phyloP scores from a whole-genome alignment of 306 rosid genomes.

The Lagenaria siceraria region DNA sequence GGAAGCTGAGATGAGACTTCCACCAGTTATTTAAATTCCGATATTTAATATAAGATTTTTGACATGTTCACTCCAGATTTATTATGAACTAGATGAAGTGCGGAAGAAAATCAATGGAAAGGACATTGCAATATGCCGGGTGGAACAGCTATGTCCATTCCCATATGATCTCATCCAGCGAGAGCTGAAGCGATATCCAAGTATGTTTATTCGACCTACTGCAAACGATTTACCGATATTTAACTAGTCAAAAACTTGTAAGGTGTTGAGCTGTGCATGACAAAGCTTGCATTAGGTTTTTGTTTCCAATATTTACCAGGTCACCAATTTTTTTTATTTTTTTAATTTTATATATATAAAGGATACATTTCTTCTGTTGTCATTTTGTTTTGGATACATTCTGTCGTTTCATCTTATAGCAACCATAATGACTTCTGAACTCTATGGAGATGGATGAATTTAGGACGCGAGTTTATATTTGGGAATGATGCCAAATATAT shows the following conservation, averaged over 20 bases:
- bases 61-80: constrained; percentile 33
- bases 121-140: constrained; percentile 84
- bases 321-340: background rate
- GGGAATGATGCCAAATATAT: background rate
- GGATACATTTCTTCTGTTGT: background rate
- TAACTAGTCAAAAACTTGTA: background rate
- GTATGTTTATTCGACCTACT: constrained; percentile 26
- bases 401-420: background rate
- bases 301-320: background rate
- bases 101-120: constrained; percentile 55
- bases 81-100: constrained; percentile 80
- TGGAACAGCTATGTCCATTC: constrained; percentile 94
- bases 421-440: background rate
- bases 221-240: background rate
- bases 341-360: background rate
- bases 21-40: background rate
- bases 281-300: background rate
- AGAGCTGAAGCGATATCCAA: constrained; percentile 91
- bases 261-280: background rate
- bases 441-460: background rate
- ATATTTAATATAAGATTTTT: background rate
- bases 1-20: background rate
- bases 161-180: constrained; percentile 87
- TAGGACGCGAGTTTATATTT: background rate
- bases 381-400: background rate